phyloP scores from a whole-genome alignment of 1,284 basidiomycete species.

The Ceratorhiza oryzae-sativae region DNA sequence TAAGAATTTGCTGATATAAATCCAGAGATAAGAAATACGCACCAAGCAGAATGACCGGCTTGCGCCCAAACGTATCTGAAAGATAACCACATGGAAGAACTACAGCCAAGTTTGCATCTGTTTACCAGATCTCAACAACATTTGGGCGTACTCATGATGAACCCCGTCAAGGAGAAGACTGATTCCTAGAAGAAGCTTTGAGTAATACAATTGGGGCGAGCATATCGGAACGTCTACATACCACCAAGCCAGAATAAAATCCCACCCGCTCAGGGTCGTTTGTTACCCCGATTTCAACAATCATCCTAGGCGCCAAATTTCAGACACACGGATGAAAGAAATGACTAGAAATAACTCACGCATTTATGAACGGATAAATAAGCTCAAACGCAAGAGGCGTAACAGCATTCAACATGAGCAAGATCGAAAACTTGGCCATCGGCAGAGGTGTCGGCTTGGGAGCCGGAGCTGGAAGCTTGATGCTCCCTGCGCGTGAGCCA shows the following conservation, averaged over 20 bases:
- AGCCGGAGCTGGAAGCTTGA: slow-evolving; percentile 15
- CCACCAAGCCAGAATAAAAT: slow-evolving; percentile 42
- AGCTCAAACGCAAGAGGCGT: slow-evolving; percentile 31
- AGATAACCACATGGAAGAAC: slow-evolving; percentile 38
- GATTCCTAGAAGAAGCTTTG: slow-evolving; percentile 8
- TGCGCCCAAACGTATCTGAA: slow-evolving; percentile 38
- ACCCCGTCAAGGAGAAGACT: slow-evolving; percentile 26
- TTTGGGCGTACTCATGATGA: slow-evolving; percentile 24
- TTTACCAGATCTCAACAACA: background rate
- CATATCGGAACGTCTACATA: background rate
- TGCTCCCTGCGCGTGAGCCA: slow-evolving; percentile 20
- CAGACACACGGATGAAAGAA: background rate
- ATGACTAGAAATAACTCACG: slow-evolving; percentile 7
- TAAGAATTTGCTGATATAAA: background rate
- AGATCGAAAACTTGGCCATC: slow-evolving; percentile 22
- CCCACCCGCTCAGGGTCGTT: slow-evolving; percentile 40
- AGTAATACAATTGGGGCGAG: background rate
- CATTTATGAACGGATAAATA: slow-evolving; percentile 35
- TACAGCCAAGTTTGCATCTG: slow-evolving; percentile 5
- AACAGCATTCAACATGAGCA: slow-evolving; percentile 33
- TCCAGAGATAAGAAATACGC: background rate
- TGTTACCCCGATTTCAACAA: slow-evolving; percentile 37
- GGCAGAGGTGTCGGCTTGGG: slow-evolving; percentile 21
- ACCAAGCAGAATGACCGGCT: slow-evolving; percentile 37
- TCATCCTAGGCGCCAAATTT: slow-evolving; percentile 7